Evolutionary conservation across 2,329 filamentous ascomycete species (phyloP).

Genomic region (Trichoderma sp.): DNA sequence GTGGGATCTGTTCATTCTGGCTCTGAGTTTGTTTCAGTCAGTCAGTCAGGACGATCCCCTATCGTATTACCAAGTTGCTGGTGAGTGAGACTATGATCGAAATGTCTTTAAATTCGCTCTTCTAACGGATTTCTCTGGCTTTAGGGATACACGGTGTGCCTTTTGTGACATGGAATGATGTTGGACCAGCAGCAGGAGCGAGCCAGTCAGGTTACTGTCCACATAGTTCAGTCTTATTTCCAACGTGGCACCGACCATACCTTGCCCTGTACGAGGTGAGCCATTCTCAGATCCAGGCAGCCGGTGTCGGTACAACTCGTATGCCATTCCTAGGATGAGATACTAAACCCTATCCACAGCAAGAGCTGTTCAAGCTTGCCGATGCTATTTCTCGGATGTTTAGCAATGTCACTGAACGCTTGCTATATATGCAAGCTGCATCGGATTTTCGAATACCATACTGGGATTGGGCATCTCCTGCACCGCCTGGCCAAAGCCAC

Average conservation of each 20-base stretch:
- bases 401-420: conserved; percentile 45
- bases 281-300: not conserved
- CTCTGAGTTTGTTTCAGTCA: conserved; percentile 68
- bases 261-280: conserved; percentile 59
- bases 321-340: not conserved
- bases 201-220: conserved; percentile 69
- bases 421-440: conserved; percentile 52
- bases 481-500: conserved; percentile 48
- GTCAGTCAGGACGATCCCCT: conserved; percentile 60
- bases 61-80: conserved; percentile 77
- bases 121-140: not conserved
- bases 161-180: conserved; percentile 53
- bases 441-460: conserved; percentile 55
- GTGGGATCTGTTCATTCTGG: conserved; percentile 76
- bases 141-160: conserved; percentile 80
- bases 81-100: conserved; percentile 44
- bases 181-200: conserved; percentile 49
- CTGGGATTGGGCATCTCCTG: conserved; percentile 57
- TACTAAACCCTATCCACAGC: conserved; percentile 29
- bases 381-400: conserved; percentile 48
- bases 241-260: conserved; percentile 82
- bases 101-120: not conserved
- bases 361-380: conserved; percentile 38
- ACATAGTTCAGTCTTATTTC: conserved; percentile 73
- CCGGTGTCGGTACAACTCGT: too few relatives aligned